Evolutionary conservation across 1,284 basidiomycete species (phyloP), one percentile per base, ranked within the genome.

Genomic region (Melanopsichium pennsylvanicum): DNA sequence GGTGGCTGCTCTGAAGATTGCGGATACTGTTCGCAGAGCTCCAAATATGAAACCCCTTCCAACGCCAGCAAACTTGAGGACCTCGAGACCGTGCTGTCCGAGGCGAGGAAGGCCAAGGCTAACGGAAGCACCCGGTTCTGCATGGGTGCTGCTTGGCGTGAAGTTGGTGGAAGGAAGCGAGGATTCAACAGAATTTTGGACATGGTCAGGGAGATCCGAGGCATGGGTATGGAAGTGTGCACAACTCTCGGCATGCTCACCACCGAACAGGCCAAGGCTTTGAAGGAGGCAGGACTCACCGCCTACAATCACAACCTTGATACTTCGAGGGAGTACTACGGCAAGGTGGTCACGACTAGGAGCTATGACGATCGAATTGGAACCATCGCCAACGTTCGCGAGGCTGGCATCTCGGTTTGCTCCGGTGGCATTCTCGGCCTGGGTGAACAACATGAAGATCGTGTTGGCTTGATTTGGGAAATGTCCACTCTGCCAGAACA

Each of bases 121-220:
- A 97, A 97, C 62, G 95, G 95, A 26, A 93, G 91, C 79, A 98
- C 95, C 18, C 86, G 95, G 21, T 97, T 97, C 84, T 98, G 95
- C 82, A 97, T 97, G 95, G 95, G 95, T 52, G 94, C 95, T 4
- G 95, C 95, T n/a, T 98, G 95, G 95, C 86, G 95, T 70, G 95
- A 97, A 82, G 86, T 97, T 40, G 88, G 91, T 23, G 94, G 95
- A 3, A 87, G 92, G 67, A 97, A 97, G 83, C 86, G 91, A 44
- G 94, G 94, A 1, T 98, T 98, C 76, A 90, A 97, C 81, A 87
- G 88, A 72, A 97, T 98, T 77, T 84, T 98, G 60, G 85, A 88
- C 68, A 98, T 97, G 94, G 95, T 98, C 39, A 82, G 78, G 42
- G 86, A 86, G 57, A 83, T 78, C 84, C 86, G 62, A 4, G 83